A percentile compares a stretch with the other conserved stretches of the same genome.
Conservation (phyloP, 495 filamentous ascomycete genomes). For the Aspergillus ostianus region DNA sequence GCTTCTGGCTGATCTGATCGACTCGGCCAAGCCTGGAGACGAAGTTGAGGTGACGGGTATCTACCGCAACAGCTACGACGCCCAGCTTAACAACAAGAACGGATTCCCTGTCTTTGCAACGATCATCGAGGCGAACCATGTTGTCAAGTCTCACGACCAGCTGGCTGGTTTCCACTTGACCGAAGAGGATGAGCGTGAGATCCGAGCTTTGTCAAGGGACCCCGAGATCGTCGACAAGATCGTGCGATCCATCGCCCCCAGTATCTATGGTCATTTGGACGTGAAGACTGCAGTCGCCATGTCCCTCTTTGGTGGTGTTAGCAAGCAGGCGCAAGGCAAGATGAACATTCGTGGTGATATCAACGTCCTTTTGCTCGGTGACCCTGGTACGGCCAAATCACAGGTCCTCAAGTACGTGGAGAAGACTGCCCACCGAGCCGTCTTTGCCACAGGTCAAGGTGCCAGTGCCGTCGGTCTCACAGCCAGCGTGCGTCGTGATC, state of each 20-base stretch:
- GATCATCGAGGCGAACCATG: conserved; percentile 94
- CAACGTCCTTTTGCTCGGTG: conserved; percentile 94
- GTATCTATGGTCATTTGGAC: conserved; percentile 95
- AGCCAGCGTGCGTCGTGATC: conserved; percentile 92
- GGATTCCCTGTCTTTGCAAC: conserved; percentile 99
- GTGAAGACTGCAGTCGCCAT: conserved; percentile 97
- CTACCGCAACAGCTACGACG: conserved; percentile 98
- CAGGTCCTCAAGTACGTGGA: conserved; percentile 98
- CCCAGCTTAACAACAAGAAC: conserved; percentile 96
- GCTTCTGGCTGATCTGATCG: conserved; percentile 95
- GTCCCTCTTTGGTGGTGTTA: conserved; percentile 92
- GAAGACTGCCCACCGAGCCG: conserved; percentile 94
- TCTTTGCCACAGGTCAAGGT: conserved; percentile 97
- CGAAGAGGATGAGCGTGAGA: conserved; percentile 91
- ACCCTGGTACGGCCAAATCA: conserved; percentile 97
- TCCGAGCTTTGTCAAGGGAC: conserved; percentile 81
- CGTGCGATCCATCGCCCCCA: conserved; percentile 89
- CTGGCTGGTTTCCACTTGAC: conserved; percentile 95
- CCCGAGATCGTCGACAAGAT: conserved; percentile 94
- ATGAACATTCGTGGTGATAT: conserved; percentile 95
- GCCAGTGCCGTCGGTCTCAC: conserved; percentile 98
- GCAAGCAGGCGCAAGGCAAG: conserved; percentile 82
- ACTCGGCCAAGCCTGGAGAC: conserved; percentile 94
- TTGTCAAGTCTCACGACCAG: conserved; percentile 96
- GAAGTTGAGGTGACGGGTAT: conserved; percentile 97